Percentiles rank a stretch among this genome's conserved stretches.
Conservation (phyloP, 768 basidiomycete species). For the Hygrophorus pudorinus region DNA sequence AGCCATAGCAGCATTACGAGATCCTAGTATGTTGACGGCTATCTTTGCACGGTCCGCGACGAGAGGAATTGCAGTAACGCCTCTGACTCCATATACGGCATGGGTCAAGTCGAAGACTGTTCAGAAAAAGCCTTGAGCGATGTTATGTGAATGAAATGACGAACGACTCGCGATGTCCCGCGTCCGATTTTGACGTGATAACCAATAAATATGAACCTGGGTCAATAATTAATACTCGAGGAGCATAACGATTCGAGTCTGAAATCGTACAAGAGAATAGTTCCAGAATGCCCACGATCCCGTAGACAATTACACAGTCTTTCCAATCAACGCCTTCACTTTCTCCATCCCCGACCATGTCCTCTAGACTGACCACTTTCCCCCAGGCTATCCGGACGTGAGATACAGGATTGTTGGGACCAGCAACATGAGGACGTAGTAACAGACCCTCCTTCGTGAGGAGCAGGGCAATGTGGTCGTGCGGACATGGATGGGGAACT, state of each 20-base stretch:
- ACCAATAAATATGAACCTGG: constrained; percentile 71
- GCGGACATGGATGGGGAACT: constrained; percentile 64
- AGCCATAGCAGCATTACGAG: constrained; percentile 34
- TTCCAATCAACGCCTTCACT: constrained; percentile 39
- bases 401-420: constrained; percentile 19
- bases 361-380: constrained; percentile 43
- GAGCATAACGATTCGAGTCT: constrained; percentile 6
- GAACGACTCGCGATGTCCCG: constrained; percentile 54
- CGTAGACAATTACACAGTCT: constrained; percentile 53
- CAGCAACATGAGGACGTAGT: constrained; percentile 44
- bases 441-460: constrained; percentile 54
- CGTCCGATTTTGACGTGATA: constrained; percentile 48
- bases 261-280: constrained; percentile 53
- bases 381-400: constrained; percentile 48
- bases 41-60: constrained; percentile 49
- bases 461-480: constrained; percentile 57
- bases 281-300: constrained; percentile 65
- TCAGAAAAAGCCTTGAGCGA: constrained; percentile 1
- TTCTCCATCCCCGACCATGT: constrained; percentile 28
- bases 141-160: background rate
- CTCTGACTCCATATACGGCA: constrained; percentile 57
- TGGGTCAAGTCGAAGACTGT: constrained; percentile 58
- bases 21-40: constrained; percentile 39
- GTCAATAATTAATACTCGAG: background rate
- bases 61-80: constrained; percentile 65